Evolutionary conservation across 2,329 filamentous ascomycete species (phyloP).

Genomic region (Moelleriella libera): DNA sequence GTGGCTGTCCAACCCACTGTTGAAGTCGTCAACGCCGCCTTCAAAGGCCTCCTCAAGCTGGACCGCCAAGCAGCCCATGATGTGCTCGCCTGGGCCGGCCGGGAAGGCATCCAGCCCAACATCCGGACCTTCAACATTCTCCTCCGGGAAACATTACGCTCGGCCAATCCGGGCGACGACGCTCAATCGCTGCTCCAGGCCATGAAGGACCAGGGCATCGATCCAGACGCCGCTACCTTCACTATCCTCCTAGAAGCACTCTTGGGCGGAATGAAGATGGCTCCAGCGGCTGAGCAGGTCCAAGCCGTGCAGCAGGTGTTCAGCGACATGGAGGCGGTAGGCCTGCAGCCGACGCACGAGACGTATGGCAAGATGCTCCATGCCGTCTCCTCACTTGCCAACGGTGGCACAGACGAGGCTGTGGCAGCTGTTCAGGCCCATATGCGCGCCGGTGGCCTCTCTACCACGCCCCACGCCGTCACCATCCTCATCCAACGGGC

Average conservation of each 20-base stretch:
- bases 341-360: conserved; percentile 43
- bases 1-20: conserved; percentile 43
- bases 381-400: conserved; percentile 19
- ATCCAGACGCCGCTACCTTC: conserved; percentile 56
- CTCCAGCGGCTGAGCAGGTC: conserved; percentile 33
- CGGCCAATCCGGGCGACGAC: conserved; percentile 28
- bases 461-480: conserved; percentile 52
- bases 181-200: conserved; percentile 37
- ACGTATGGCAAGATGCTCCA: conserved; percentile 61
- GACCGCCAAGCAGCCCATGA: conserved; percentile 33
- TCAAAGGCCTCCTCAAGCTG: conserved; percentile 45
- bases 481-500: conserved; percentile 59
- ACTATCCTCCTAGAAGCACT: conserved; percentile 55
- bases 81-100: conserved; percentile 45
- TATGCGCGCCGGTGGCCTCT: conserved; percentile 39
- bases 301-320: conserved; percentile 40
- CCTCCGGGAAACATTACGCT: conserved; percentile 43
- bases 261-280: conserved; percentile 24
- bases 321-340: conserved; percentile 38
- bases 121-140: conserved; percentile 54
- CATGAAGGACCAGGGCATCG: conserved; percentile 43
- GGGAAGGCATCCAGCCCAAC: conserved; percentile 40
- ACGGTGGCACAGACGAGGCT: conserved; percentile 27
- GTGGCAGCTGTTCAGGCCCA: conserved; percentile 47
- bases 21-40: conserved; percentile 53